A percentile compares a stretch with the other conserved stretches of the same genome.
phyloP scores from a whole-genome alignment of 176 grass and related monocot species.

The Guadua angustifolia region DNA sequence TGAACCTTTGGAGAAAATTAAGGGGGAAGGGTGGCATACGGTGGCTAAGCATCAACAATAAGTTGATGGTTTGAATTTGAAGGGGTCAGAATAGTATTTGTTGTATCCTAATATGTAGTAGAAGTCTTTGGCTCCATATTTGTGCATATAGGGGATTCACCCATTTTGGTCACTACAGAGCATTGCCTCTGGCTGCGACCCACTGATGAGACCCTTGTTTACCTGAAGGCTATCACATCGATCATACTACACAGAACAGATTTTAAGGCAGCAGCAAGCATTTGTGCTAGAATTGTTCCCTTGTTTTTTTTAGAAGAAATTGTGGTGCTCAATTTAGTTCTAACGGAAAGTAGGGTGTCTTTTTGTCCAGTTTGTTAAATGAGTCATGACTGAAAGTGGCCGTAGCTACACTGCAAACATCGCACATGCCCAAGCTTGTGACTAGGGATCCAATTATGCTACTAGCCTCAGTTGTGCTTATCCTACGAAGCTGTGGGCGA shows the following conservation, averaged over 20 bases:
- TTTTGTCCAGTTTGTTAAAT: not conserved
- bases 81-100: too few species aligned
- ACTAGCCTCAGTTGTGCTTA: not conserved
- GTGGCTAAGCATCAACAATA: too few species aligned
- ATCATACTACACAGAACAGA: not conserved
- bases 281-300: not conserved
- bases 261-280: not conserved
- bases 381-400: not conserved
- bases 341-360: slow-evolving; percentile 11
- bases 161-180: not conserved
- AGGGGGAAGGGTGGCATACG: too few species aligned
- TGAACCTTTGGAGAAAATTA: not conserved
- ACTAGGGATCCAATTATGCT: not conserved
- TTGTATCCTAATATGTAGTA: not conserved
- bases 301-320: not conserved
- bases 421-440: not conserved
- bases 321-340: not conserved
- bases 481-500: not conserved
- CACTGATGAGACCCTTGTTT: not conserved
- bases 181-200: too few species aligned
- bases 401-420: not conserved
- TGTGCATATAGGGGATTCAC: not conserved
- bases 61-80: too few species aligned
- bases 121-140: not conserved
- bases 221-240: not conserved